phyloP scores from a whole-genome alignment of 2,329 filamentous ascomycete species.

The Nothophaeocryptopus gaeumannii region DNA sequence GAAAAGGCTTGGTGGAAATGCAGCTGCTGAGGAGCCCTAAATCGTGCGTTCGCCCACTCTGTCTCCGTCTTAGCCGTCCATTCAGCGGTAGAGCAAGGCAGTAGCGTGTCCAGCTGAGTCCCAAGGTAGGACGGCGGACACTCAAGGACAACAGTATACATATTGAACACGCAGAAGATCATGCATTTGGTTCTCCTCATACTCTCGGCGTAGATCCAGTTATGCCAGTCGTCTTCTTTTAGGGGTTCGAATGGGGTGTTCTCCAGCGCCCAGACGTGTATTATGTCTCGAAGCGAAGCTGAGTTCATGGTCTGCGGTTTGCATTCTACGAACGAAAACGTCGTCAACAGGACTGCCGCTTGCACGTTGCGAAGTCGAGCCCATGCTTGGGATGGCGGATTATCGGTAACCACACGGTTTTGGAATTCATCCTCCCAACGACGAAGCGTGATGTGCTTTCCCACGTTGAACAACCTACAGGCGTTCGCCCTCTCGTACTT shows the following conservation, averaged over 20 bases:
- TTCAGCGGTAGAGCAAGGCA: conserved; percentile 6
- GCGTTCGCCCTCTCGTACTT: conserved; percentile 6
- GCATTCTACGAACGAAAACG: neutral
- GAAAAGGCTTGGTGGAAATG: conserved; percentile 2
- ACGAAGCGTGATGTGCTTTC: neutral
- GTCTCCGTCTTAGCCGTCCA: conserved; percentile 4
- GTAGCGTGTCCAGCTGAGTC: neutral
- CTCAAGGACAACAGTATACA: neutral
- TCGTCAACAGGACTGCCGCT: conserved; percentile 5
- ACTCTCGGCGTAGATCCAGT: conserved; percentile 5
- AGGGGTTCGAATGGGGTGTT: neutral
- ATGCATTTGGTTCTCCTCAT: conserved; percentile 1
- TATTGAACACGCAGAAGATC: conserved; percentile 4
- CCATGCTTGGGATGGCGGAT: neutral
- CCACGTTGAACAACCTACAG: neutral
- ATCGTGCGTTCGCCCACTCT: neutral
- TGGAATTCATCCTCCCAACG: neutral
- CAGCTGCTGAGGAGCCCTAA: neutral
- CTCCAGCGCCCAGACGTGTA: neutral
- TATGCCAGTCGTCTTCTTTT: neutral
- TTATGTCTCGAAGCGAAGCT: neutral
- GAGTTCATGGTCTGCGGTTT: neutral
- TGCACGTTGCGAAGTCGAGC: neutral
- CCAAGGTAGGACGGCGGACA: neutral
- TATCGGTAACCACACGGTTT: no score